phyloP scores from a whole-genome alignment of 345 rosid genomes.

The Triadica sebifera region DNA sequence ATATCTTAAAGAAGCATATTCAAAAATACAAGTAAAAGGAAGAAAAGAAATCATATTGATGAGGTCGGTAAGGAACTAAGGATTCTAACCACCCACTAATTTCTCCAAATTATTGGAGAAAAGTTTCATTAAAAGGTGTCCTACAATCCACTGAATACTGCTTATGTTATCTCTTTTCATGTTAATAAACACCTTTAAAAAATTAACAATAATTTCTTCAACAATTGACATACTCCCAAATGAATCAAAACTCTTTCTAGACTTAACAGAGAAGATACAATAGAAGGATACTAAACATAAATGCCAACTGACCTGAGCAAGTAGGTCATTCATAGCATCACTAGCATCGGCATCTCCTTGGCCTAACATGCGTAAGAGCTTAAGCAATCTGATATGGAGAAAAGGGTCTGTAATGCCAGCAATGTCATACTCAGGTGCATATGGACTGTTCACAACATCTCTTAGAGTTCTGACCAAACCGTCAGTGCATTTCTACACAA shows the following conservation, averaged over 20 bases:
- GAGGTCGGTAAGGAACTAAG: neutral
- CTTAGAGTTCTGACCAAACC: slow-evolving; percentile 80
- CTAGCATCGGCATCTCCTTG: slow-evolving; percentile 96
- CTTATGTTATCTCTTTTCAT: neutral
- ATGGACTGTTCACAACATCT: slow-evolving; percentile 89
- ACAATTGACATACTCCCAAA: neutral
- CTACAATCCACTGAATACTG: neutral
- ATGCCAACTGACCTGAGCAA: slow-evolving; percentile 78
- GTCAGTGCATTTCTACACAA: slow-evolving; percentile 80
- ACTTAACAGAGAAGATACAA: neutral
- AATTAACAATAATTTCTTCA: neutral
- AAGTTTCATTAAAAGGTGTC: neutral
- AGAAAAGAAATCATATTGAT: neutral
- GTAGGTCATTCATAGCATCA: slow-evolving; percentile 96
- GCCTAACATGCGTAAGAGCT: slow-evolving; percentile 78
- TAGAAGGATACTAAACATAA: slow-evolving; percentile 10
- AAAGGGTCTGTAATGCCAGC: slow-evolving; percentile 97
- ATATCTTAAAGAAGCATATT: neutral
- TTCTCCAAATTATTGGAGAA: neutral
- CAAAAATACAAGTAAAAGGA: neutral
- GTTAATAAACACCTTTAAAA: neutral
- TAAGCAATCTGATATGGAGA: slow-evolving; percentile 95
- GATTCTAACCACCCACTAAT: neutral
- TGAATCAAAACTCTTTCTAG: neutral
- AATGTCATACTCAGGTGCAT: slow-evolving; percentile 97